phyloP scores from a whole-genome alignment of 352 stramenopile genomes.

The Phytophthora niederhauseri region DNA sequence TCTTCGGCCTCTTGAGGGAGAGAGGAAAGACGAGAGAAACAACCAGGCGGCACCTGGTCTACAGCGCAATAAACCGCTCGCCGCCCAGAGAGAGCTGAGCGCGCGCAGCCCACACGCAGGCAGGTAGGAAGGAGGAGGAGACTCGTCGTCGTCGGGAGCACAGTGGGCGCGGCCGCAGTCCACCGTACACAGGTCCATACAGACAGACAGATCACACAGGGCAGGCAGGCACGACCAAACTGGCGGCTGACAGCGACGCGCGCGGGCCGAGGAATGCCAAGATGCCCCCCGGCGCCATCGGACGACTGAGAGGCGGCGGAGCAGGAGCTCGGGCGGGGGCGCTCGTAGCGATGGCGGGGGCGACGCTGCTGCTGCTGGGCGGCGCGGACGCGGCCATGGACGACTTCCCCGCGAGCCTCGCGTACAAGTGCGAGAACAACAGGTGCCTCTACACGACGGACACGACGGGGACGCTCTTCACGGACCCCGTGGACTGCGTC shows the following conservation, averaged over 20 bases:
- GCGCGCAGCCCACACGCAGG: slow-evolving; percentile 4
- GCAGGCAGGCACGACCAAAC: slow-evolving; percentile 13
- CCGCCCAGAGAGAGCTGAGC: slow-evolving; percentile 6
- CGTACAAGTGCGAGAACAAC: slow-evolving; percentile 55
- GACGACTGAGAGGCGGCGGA: slow-evolving; percentile 8
- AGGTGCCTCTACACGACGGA: slow-evolving; percentile 59
- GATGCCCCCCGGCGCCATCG: slow-evolving; percentile 23
- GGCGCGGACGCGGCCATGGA: slow-evolving; percentile 10
- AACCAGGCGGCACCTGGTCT: slow-evolving; percentile 21
- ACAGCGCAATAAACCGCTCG: slow-evolving; percentile 7
- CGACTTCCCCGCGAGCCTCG: slow-evolving; percentile 40
- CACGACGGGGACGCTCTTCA: slow-evolving; percentile 34
- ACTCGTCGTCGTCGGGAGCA: not conserved
- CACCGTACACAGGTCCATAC: slow-evolving; percentile 15
- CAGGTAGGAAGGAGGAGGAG: not conserved
- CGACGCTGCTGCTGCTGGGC: not conserved
- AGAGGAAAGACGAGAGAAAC: slow-evolving; percentile 35
- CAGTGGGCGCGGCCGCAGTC: slow-evolving; percentile 15
- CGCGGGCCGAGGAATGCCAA: slow-evolving; percentile 23
- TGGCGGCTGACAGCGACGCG: slow-evolving; percentile 19
- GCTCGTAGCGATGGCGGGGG: not conserved
- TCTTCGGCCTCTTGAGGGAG: slow-evolving; percentile 19
- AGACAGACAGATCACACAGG: not conserved
- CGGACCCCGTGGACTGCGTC: slow-evolving; percentile 58
- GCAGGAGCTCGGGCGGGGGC: not conserved